Evolutionary conservation across 371 early-diverging fungal genomes (phyloP).

Genomic region (Lichtheimia hyalospora): DNA sequence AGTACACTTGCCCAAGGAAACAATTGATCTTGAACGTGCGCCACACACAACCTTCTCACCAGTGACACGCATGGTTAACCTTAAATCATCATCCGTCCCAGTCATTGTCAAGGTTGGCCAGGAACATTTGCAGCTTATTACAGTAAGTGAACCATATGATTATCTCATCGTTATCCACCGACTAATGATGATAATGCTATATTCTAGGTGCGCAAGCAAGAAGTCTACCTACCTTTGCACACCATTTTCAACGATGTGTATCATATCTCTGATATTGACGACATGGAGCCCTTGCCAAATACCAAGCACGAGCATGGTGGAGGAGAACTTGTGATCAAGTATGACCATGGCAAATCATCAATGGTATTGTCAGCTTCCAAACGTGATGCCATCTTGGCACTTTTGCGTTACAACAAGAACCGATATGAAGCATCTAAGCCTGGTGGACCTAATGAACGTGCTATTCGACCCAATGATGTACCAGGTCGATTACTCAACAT

Average conservation of each 20-base stretch:
- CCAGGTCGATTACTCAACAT: conserved; percentile 91
- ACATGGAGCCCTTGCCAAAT: conserved; percentile 54
- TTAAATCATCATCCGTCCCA: conserved; percentile 56
- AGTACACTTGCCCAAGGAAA: conserved; percentile 72
- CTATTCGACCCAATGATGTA: conserved; percentile 84
- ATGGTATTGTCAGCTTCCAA: conserved; percentile 74
- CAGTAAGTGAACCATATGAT: conserved; percentile 21
- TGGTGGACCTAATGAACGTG: conserved; percentile 58
- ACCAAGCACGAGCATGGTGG: conserved; percentile 66
- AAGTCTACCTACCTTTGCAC: conserved; percentile 64
- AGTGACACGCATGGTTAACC: conserved; percentile 51
- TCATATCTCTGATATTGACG: conserved; percentile 83
- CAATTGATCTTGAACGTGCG: conserved; percentile 70
- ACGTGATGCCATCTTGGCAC: conserved; percentile 66
- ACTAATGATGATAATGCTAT: not conserved
- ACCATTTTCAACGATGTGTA: conserved; percentile 81
- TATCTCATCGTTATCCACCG: not conserved
- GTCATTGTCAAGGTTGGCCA: conserved; percentile 79
- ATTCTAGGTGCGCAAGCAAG: conserved; percentile 52
- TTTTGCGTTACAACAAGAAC: conserved; percentile 61
- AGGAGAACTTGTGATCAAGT: conserved; percentile 75
- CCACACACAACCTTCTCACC: conserved; percentile 55
- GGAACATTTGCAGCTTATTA: conserved; percentile 79
- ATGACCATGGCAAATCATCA: conserved; percentile 63
- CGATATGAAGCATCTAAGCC: conserved; percentile 69